Conservation (phyloP, 306 rosid species). For the Cucumis melo region DNA sequence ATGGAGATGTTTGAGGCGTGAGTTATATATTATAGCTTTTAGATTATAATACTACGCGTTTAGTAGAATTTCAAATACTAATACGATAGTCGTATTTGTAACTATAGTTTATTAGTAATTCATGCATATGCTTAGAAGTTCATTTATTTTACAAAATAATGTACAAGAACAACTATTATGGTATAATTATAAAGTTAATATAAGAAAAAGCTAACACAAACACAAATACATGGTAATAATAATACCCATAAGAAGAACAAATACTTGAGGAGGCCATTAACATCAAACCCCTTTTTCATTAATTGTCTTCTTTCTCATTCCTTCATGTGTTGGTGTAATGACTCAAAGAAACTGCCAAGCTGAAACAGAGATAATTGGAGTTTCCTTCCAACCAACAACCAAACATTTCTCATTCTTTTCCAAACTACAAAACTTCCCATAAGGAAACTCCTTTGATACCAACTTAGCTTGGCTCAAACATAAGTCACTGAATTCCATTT, state of each 20-base stretch:
- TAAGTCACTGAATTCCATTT: constrained; percentile 37
- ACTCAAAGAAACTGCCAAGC: constrained; percentile 55
- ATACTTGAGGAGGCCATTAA: neutral
- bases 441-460: constrained; percentile 23
- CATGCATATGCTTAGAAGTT: no score
- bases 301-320: neutral
- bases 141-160: no score
- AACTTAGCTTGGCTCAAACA: constrained; percentile 47
- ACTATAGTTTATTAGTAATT: no score
- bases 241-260: neutral
- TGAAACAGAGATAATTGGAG: constrained; percentile 53
- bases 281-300: neutral
- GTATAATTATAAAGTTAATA: neutral
- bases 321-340: neutral
- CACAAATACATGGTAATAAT: neutral
- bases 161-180: neutral
- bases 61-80: no score
- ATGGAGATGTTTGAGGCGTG: no score
- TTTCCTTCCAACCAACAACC: constrained; percentile 62
- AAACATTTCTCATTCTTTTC: constrained; percentile 33
- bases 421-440: constrained; percentile 32
- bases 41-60: no score
- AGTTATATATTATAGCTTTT: no score
- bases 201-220: neutral
- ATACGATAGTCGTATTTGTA: no score